Evolutionary conservation across 345 rosid species (phyloP).

Genomic region (Arabis hirsuta): DNA sequence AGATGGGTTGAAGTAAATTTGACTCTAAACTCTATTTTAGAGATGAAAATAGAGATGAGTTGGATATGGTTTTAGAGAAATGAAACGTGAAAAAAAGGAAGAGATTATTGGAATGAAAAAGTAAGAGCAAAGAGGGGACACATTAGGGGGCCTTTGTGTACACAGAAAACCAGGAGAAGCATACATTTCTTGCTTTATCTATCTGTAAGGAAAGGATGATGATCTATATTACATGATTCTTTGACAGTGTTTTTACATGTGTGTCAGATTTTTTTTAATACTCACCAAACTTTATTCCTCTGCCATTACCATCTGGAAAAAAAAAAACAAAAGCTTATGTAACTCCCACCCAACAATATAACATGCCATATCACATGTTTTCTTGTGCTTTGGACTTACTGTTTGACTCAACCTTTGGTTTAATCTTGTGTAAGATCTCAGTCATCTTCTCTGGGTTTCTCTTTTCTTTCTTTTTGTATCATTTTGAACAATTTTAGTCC

Average conservation of each 20-base stretch:
- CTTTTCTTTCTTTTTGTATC: slow-evolving; percentile 4
- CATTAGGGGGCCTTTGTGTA: slow-evolving; percentile 41
- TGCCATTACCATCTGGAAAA: slow-evolving; percentile 45
- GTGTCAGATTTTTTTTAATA: slow-evolving; percentile 35
- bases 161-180: slow-evolving; percentile 57
- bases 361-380: slow-evolving; percentile 43
- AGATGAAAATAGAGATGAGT: too few species aligned
- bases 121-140: slow-evolving; percentile 51
- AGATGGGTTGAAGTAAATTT: too few species aligned
- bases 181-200: slow-evolving; percentile 45
- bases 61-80: not conserved
- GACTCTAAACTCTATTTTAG: too few species aligned
- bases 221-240: slow-evolving; percentile 36
- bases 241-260: slow-evolving; percentile 18
- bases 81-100: slow-evolving; percentile 18
- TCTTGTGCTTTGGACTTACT: slow-evolving; percentile 31
- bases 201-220: slow-evolving; percentile 44
- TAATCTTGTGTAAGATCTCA: slow-evolving; percentile 30
- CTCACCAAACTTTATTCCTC: slow-evolving; percentile 50
- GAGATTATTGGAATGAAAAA: slow-evolving; percentile 32
- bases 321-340: slow-evolving; percentile 26
- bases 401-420: slow-evolving; percentile 33
- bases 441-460: not conserved
- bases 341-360: slow-evolving; percentile 41
- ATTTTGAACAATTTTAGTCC: not conserved